Evolutionary conservation across 306 rosid species (phyloP), one percentile per base, ranked within the genome.

Genomic region (Casuarina equisetifolia): DNA sequence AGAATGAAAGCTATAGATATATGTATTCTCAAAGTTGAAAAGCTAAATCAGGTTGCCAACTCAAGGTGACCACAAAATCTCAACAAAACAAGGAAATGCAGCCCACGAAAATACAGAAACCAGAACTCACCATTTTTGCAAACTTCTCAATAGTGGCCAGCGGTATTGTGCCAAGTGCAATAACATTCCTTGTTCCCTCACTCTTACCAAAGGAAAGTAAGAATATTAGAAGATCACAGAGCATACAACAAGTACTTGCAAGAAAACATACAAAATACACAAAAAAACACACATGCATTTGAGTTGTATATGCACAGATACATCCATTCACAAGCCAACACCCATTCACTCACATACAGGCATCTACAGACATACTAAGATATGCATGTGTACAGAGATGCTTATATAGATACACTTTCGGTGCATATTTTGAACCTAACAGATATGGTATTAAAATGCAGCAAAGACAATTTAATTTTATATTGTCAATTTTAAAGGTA

Each of bases 111-210:
- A 73, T 78, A 74, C 20, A 50, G 53, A 59, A 7, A 64, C 48
- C 44, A 64, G 73, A 84, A 83, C 96, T 90, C 87, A 95, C 99
- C 72, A 76, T 80, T 86, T 92, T 91, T 89, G 58, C 90, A 84
- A 91, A 90, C 89, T 90, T 92, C 88, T 95, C 99, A 43, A 95
- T 91, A 61, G 97, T 90, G 84, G 92, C 85, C 82, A 92, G 81
- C 12, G 99, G 91, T 76, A 95, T 92, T 36, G 97, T 91, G 81
- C 99, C 99, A 74, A 92, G 92, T 52, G 90, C 76, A 84, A 92
- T 88, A 68, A 90, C 80, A 82, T 88, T 90, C 85, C 91, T 80
- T 32, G 96, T 92, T 82, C 97, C 96, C 82, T 92, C 99, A 72
- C 93, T 91, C 99, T 95, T 79, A 46, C 62, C 71, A 82, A 82